A percentile compares a stretch with the other conserved stretches of the same genome.
These are phyloP conservation scores for Beauveria caledonica DNA, from an alignment of 2,329 filamentous ascomycete species.

Conservation along the genomic window DNA sequence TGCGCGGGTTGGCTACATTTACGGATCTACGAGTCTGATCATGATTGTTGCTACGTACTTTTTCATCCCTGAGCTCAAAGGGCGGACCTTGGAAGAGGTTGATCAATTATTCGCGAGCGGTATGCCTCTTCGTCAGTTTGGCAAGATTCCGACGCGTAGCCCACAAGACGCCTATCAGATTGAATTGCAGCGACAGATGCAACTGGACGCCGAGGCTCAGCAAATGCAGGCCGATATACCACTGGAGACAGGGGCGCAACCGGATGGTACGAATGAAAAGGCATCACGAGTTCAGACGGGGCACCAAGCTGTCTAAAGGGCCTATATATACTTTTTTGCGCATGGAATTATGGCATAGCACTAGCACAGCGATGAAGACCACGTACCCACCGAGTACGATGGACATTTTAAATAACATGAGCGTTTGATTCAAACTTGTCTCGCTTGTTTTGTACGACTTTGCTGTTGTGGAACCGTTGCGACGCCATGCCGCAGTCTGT, in stretches of 20 bases:
- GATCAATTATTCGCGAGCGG: conserved; percentile 18
- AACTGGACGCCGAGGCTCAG: neutral
- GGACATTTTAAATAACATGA: conserved; percentile 3
- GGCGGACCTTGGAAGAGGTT: conserved; percentile 19
- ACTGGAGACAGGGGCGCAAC: neutral
- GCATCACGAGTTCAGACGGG: neutral
- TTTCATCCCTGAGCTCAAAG: conserved; percentile 36
- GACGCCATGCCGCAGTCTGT: neutral
- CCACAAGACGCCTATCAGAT: neutral
- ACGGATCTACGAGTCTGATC: conserved; percentile 27
- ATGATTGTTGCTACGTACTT: conserved; percentile 34
- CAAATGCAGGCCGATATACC: neutral
- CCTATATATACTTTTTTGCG: neutral
- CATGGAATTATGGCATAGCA: neutral
- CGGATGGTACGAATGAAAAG: neutral
- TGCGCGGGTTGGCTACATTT: conserved; percentile 31
- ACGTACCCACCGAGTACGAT: neutral
- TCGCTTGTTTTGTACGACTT: neutral
- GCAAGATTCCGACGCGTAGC: conserved; percentile 2
- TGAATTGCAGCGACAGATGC: neutral
- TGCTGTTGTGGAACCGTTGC: too few species aligned
- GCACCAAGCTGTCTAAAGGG: neutral
- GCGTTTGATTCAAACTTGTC: neutral
- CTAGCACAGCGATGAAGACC: neutral
- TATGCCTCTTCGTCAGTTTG: conserved; percentile 15